Evolutionary conservation across 306 rosid genomes (phyloP), one percentile per base, ranked within the genome.

Genomic region (Calophaca sinica): DNA sequence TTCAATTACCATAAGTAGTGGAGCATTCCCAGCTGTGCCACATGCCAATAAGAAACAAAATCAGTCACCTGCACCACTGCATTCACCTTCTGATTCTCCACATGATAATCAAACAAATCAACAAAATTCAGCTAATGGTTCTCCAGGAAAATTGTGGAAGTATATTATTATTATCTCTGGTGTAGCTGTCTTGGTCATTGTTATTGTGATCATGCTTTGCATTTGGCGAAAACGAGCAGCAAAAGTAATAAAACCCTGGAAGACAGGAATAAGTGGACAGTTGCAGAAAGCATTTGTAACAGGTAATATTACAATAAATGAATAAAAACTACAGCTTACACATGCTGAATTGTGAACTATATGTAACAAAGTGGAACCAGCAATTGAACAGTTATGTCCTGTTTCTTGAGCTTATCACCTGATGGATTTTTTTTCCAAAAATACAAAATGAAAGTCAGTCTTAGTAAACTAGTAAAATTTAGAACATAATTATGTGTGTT

Each of bases 211-310:
- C 69, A 36, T 87, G 51, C 50, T 90, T 82, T 89, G 81, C 81
- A 50, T 92, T 79, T 89, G 86, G 83, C 76, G 80, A 70, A 88
- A 77, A 76, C 89, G 86, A 78, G 94, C 90, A 45, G 96, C 86
- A 60, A 84, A 80, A 50, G 80, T 80, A 60, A 89, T 94, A 76
- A 82, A 89, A 73, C 99, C 99, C 50, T 96, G 96, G 93, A 92
- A 89, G 76, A 89, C 97, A 65, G 99, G 99, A 82, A 74, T 96
- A 71, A 96, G 99, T 52, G 99, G 99, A 59, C 98, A 96, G 74
- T 79, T 96, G 87, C 99, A 96, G 86, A 96, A 96, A 74, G 99
- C 98, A 68, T 96, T 96, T 78, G 79, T 96, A 71, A 90, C 98
- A 74, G 99, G 99, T 92, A 76, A 79, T 60, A 65, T 72, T 79